Base-by-base conservation (phyloP, 768 basidiomycete species). In the Leccinellum rugosiceps region DNA sequence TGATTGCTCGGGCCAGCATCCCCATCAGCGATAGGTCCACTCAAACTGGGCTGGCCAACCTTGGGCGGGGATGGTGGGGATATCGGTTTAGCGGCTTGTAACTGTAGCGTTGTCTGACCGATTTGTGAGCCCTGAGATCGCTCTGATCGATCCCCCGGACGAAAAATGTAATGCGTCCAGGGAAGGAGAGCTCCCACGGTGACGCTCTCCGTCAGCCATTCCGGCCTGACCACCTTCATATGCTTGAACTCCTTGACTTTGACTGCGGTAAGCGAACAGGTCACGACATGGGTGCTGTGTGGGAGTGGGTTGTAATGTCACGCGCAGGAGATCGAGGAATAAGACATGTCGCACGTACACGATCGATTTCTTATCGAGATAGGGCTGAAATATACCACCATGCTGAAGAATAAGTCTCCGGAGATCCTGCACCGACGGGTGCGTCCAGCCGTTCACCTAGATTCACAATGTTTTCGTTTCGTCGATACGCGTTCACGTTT, bases 391-490 rank as follows among this genome's bases (percentile, higher is more conserved):
- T 10, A 80, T 73, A 3, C 95, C 96, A 6, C 94, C 96, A 64
- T 96, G 83, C 47, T 82, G 79, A 3, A 96, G 72, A 38, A 98
- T 86, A 50, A 98, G 78, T 62, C 86, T 78, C 8, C 92, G 80
- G 0, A 98, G 71, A 48, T 89, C 92, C 68, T 94, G 92, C 21
- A 93, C 82, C 19, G 95, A 90, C 7, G 94, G 92, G 35, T 82
- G 78, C 1, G 94, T 96, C 77, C 84, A 90, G 0, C 95, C 95
- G 65, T 98, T 97, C 50, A 95, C 86, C 94, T 95, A 57, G 1
- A 44, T 50, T 28, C 41, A 43, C 48, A 14, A 1, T 46, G 8
- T 23, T n/a, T 17, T 10, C 14, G 5, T 9, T 23, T 21, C 23
- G 23, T 44, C 44, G 15, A 38, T 6, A 41, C 25, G 1, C 7